These are phyloP conservation scores for Hippophae gyantsensis DNA, from an alignment of 306 rosid genomes.

Conservation along the genomic window DNA sequence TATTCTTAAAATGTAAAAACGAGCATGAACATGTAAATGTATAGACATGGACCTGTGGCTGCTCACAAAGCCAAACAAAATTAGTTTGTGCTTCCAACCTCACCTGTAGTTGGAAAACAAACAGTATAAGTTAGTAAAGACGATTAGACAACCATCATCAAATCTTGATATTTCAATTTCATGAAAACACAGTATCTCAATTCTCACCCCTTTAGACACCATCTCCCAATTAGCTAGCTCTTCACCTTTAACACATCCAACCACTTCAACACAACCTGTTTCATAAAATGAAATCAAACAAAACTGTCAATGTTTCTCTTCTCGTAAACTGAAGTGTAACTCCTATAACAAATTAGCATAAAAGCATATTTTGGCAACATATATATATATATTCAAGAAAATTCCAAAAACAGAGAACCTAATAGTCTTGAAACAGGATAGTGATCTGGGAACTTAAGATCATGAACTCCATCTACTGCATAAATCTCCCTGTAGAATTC, in stretches of 20 bases:
- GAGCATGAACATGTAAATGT: conserved; percentile 2
- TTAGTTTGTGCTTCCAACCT: conserved; percentile 81
- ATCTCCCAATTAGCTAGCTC: conserved; percentile 72
- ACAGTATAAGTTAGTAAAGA: conserved; percentile 10
- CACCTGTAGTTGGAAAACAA: conserved; percentile 42
- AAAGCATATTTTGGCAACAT: neutral
- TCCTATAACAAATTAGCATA: neutral
- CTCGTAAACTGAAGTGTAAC: neutral
- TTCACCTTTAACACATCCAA: conserved; percentile 67
- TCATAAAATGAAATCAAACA: conserved; percentile 11
- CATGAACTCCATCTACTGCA: conserved; percentile 62
- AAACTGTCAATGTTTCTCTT: conserved; percentile 3
- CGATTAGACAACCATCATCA: neutral
- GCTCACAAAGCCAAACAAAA: conserved; percentile 88
- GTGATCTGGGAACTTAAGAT: conserved; percentile 67
- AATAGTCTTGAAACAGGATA: conserved; percentile 88
- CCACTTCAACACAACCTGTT: conserved; percentile 76
- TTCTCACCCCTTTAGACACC: conserved; percentile 75
- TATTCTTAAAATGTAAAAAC: conserved; percentile 2
- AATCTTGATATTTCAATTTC: neutral
- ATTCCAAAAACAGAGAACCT: conserved; percentile 32
- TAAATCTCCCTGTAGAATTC: conserved; percentile 69
- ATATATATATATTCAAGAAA: neutral
- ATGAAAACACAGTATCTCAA: neutral
- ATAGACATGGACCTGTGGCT: conserved; percentile 54